Conservation (phyloP, 1,139 yeast species). For the Debaryomyces psychrophilus region DNA sequence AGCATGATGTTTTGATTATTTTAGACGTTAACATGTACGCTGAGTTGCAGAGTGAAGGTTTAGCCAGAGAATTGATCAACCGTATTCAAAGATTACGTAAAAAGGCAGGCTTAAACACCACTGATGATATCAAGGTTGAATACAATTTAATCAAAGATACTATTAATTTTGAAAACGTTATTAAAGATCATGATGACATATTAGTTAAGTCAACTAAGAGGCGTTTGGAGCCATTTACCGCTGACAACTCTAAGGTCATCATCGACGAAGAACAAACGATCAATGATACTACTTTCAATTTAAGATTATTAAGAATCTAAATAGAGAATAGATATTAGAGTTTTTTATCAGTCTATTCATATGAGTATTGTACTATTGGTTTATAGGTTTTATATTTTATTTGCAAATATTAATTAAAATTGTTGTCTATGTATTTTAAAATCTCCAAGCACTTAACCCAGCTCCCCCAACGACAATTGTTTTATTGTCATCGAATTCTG, state of each 20-base stretch:
- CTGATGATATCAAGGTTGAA: slow-evolving; percentile 92
- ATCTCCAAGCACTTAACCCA: slow-evolving; percentile 61
- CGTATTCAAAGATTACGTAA: slow-evolving; percentile 97
- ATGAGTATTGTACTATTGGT: slow-evolving; percentile 1
- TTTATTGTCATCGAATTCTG: slow-evolving; percentile 24
- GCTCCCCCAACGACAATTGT: slow-evolving; percentile 68
- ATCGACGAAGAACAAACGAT: slow-evolving; percentile 91
- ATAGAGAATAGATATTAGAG: slow-evolving; percentile 11
- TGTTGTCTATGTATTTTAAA: not conserved
- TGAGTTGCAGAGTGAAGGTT: slow-evolving; percentile 89
- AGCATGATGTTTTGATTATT: slow-evolving; percentile 84
- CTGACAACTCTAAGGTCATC: slow-evolving; percentile 51
- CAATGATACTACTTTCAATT: slow-evolving; percentile 79
- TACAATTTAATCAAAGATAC: slow-evolving; percentile 73
- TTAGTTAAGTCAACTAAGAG: slow-evolving; percentile 77
- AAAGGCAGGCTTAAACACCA: slow-evolving; percentile 91
- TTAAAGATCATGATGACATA: slow-evolving; percentile 66
- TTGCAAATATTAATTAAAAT: not conserved
- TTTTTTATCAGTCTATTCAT: slow-evolving; percentile 7
- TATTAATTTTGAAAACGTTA: slow-evolving; percentile 65
- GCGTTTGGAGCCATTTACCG: slow-evolving; percentile 49
- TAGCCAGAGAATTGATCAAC: slow-evolving; percentile 94
- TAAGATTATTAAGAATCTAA: slow-evolving; percentile 73
- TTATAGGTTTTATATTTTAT: not conserved
- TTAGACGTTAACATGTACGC: slow-evolving; percentile 87